Conservation (phyloP, 148 eudicot genomes). For the Silene conica region DNA sequence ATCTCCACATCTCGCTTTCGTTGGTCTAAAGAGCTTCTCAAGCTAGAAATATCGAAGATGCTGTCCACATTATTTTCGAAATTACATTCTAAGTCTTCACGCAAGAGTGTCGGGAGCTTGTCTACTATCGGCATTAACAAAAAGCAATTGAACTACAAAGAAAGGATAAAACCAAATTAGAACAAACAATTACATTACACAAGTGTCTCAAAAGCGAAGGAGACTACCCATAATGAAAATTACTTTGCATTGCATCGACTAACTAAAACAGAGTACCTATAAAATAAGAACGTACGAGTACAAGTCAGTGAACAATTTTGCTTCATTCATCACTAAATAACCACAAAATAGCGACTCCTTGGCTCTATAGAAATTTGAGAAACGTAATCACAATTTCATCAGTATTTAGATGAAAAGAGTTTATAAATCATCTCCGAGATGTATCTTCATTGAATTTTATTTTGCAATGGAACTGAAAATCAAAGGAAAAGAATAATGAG, state of each 20-base stretch:
- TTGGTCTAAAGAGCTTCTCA: conserved; percentile 64
- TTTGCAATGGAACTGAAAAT: not conserved
- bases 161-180: not conserved
- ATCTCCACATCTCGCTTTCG: conserved; percentile 70
- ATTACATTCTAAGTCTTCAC: conserved; percentile 75
- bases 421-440: too few species aligned
- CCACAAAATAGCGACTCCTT: too few species aligned
- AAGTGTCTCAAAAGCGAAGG: not conserved
- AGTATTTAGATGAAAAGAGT: not conserved
- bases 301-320: not conserved
- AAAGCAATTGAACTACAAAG: conserved; percentile 88
- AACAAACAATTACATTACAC: not conserved
- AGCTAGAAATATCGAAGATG: conserved; percentile 62
- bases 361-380: too few species aligned
- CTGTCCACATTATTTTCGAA: conserved; percentile 70
- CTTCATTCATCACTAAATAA: too few species aligned
- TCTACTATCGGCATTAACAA: conserved; percentile 94
- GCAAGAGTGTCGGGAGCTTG: conserved; percentile 86
- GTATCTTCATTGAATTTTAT: too few species aligned
- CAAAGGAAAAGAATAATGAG: conserved; percentile 1
- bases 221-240: not conserved
- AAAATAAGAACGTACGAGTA: not conserved
- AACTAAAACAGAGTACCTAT: too few species aligned
- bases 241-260: too few species aligned
- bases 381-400: not conserved